These are phyloP conservation scores for Cryptococcus sp. DNA, from an alignment of 1,284 basidiomycete species.

Conservation along the genomic window DNA sequence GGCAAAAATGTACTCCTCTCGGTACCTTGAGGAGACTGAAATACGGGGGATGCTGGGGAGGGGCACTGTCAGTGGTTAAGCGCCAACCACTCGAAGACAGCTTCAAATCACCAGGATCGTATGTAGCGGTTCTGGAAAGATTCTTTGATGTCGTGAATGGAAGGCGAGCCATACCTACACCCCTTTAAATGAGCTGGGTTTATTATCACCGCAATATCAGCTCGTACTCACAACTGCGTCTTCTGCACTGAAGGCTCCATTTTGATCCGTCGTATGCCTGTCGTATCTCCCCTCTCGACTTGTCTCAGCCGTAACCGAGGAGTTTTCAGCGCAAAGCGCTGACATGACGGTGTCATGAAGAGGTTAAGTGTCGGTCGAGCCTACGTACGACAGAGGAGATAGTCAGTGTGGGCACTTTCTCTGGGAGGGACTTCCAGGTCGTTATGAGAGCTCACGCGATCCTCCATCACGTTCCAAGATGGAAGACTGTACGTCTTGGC, in stretches of 20 bases:
- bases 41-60: constrained; percentile 18
- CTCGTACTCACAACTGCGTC: constrained; percentile 38
- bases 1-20: constrained; percentile 43
- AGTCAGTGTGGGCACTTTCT: not conserved
- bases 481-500: constrained; percentile 16
- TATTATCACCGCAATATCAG: not conserved
- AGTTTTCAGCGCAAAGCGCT: constrained; percentile 27
- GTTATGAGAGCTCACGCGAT: constrained; percentile 19
- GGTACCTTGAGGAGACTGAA: constrained; percentile 1
- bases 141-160: constrained; percentile 30
- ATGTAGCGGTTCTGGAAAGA: constrained; percentile 40
- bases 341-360: constrained; percentile 37
- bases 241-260: constrained; percentile 45
- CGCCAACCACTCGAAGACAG: not conserved
- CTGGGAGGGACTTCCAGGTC: not conserved
- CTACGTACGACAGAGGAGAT: not conserved
- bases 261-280: constrained; percentile 42
- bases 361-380: constrained; percentile 13
- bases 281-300: constrained; percentile 32
- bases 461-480: constrained; percentile 24
- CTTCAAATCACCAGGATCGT: constrained; percentile 19
- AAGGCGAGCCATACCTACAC: constrained; percentile 36
- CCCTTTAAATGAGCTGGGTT: not conserved
- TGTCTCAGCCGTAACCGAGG: constrained; percentile 34
- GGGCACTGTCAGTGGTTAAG: not conserved